phyloP scores from a whole-genome alignment of 768 basidiomycete genomes.

The Phylloporus rhodoxanthus region DNA sequence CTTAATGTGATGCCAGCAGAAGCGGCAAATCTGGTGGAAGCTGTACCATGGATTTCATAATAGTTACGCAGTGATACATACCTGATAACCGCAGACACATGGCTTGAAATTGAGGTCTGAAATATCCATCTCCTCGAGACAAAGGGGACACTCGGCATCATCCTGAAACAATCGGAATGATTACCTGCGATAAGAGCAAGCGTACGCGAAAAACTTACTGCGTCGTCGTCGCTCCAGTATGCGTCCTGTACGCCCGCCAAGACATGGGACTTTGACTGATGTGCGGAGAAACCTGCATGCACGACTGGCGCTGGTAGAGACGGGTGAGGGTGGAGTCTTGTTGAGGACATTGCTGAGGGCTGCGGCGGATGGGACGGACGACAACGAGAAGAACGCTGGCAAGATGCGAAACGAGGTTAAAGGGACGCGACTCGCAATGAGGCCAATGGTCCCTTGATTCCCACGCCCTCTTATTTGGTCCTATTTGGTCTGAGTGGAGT shows the following conservation, averaged over 20 bases:
- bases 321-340: constrained; percentile 54
- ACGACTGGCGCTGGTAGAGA: constrained; percentile 70
- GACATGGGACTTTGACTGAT: constrained; percentile 81
- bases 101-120: constrained; percentile 99
- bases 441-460: constrained; percentile 19
- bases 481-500: constrained; percentile 17
- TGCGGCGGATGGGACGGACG: constrained; percentile 14
- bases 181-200: constrained; percentile 8
- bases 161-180: constrained; percentile 51
- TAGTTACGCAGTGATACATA: constrained; percentile 26
- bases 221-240: constrained; percentile 94
- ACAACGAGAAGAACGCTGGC: constrained; percentile 10
- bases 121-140: constrained; percentile 98
- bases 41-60: constrained; percentile 15
- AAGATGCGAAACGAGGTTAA: constrained; percentile 16
- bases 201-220: constrained; percentile 40
- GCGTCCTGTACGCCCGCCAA: constrained; percentile 90
- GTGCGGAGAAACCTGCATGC: constrained; percentile 61
- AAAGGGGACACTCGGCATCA: constrained; percentile 95
- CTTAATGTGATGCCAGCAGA: constrained; percentile 99
- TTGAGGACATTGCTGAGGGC: constrained; percentile 39
- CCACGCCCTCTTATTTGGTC: constrained; percentile 19
- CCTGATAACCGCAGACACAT: constrained; percentile 98
- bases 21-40: constrained; percentile 82
- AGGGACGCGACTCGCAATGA: constrained; percentile 24